phyloP scores from a whole-genome alignment of 2,329 filamentous ascomycete genomes.

The Thelonectria olida region DNA sequence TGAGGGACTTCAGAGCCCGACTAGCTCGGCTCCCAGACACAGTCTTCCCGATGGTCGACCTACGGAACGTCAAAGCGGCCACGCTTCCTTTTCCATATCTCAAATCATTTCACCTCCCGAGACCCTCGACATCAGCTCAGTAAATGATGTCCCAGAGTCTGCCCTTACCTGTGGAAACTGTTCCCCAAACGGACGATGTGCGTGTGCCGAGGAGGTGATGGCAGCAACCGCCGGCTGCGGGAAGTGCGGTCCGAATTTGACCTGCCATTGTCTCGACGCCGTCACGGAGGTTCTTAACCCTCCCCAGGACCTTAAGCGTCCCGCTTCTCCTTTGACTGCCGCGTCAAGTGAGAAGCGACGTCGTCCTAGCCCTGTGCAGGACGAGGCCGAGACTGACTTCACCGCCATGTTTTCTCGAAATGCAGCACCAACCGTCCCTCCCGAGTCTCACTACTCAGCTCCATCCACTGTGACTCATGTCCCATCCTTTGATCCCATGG shows the following conservation, averaged over 20 bases:
- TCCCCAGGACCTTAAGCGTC: conserved; percentile 56
- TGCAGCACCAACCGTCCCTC: conserved; percentile 38
- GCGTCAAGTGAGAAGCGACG: conserved; percentile 64
- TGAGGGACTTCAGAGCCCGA: conserved; percentile 40
- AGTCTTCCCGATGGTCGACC: conserved; percentile 40
- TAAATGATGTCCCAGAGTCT: conserved; percentile 42
- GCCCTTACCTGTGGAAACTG: conserved; percentile 66
- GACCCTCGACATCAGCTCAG: conserved; percentile 43
- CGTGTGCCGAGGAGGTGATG: conserved; percentile 68
- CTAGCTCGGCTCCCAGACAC: conserved; percentile 39
- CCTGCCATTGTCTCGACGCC: conserved; percentile 72
- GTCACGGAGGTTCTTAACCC: conserved; percentile 60
- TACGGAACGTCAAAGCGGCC: conserved; percentile 43
- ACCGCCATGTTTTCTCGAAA: conserved; percentile 70
- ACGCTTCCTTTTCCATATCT: conserved; percentile 63
- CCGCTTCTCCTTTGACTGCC: conserved; percentile 54
- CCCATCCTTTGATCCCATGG: conserved; percentile 48
- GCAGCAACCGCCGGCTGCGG: conserved; percentile 69
- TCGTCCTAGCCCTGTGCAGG: conserved; percentile 60
- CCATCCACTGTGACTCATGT: conserved; percentile 49
- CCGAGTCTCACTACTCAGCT: conserved; percentile 34
- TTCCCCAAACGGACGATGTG: conserved; percentile 61
- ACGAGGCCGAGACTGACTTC: conserved; percentile 78
- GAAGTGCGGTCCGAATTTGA: conserved; percentile 69
- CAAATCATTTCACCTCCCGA: conserved; percentile 67